phyloP scores from a whole-genome alignment of 2,329 filamentous ascomycete species.

The Sclerotinia minor region DNA sequence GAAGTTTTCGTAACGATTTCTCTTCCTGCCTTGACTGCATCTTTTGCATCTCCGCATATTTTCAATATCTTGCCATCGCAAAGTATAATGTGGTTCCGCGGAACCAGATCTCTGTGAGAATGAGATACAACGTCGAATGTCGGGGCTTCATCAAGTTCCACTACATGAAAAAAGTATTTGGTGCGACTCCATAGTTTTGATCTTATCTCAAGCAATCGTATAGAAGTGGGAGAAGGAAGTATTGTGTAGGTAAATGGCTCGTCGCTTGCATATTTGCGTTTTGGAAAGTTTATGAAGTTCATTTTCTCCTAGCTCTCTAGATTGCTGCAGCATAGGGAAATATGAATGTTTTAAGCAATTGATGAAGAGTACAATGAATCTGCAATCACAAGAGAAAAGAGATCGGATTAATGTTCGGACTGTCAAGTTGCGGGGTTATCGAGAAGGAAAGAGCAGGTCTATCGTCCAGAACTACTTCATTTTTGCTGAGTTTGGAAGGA shows the following conservation, averaged over 20 bases:
- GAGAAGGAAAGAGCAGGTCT: neutral
- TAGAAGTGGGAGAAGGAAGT: slow-evolving; percentile 13
- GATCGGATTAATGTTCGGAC: neutral
- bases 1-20: neutral
- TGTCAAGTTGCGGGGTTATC: neutral
- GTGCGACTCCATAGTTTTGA: slow-evolving; percentile 8
- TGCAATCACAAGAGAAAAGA: neutral
- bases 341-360: neutral
- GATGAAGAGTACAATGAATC: neutral
- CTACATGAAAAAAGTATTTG: slow-evolving; percentile 11
- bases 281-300: slow-evolving; percentile 3
- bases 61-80: slow-evolving; percentile 2
- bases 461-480: neutral
- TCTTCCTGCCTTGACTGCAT: neutral
- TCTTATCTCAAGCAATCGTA: slow-evolving; percentile 19
- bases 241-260: slow-evolving; percentile 7
- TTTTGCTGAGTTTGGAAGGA: neutral
- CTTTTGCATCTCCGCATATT: slow-evolving; percentile 6
- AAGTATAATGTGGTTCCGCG: slow-evolving; percentile 10
- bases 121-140: slow-evolving; percentile 16
- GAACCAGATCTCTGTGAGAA: slow-evolving; percentile 12
- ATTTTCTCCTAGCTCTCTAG: neutral
- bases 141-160: slow-evolving; percentile 13
- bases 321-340: neutral
- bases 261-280: neutral